phyloP scores from a whole-genome alignment of 2,329 filamentous ascomycete genomes.

The Fusarium cicatricum region DNA sequence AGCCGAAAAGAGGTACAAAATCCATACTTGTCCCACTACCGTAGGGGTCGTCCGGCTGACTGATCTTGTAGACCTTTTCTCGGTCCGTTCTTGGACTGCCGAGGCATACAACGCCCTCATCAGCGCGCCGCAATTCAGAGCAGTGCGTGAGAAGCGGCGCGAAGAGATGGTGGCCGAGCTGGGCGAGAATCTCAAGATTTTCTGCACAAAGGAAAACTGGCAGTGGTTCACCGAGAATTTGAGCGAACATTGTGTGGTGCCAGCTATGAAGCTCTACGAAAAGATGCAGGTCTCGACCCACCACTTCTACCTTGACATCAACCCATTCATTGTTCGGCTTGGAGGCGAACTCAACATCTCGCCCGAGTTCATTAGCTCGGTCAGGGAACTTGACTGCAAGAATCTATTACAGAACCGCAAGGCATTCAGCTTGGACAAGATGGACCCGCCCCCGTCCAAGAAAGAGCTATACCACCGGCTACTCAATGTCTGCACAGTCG shows the following conservation, averaged over 20 bases:
- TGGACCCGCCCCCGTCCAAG: slow-evolving; percentile 43
- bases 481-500: slow-evolving; percentile 46
- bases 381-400: slow-evolving; percentile 46
- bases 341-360: slow-evolving; percentile 37
- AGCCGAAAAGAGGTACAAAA: slow-evolving; percentile 49
- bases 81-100: slow-evolving; percentile 49
- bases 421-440: slow-evolving; percentile 44
- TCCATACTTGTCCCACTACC: background rate
- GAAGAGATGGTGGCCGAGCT: slow-evolving; percentile 44
- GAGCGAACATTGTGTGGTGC: slow-evolving; percentile 44
- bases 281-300: slow-evolving; percentile 50
- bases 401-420: slow-evolving; percentile 51
- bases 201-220: slow-evolving; percentile 39
- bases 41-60: background rate
- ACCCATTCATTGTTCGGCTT: slow-evolving; percentile 43
- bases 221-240: slow-evolving; percentile 36
- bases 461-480: slow-evolving; percentile 46
- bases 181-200: slow-evolving; percentile 40
- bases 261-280: slow-evolving; percentile 50
- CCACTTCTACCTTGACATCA: slow-evolving; percentile 49
- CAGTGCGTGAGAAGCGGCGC: slow-evolving; percentile 34
- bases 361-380: slow-evolving; percentile 44
- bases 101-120: slow-evolving; percentile 50
- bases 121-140: slow-evolving; percentile 42
- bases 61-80: slow-evolving; percentile 45